Percentiles rank a stretch among this genome's conserved stretches.
phyloP scores from a whole-genome alignment of 495 filamentous ascomycete genomes.

The Aspergillus campestris region DNA sequence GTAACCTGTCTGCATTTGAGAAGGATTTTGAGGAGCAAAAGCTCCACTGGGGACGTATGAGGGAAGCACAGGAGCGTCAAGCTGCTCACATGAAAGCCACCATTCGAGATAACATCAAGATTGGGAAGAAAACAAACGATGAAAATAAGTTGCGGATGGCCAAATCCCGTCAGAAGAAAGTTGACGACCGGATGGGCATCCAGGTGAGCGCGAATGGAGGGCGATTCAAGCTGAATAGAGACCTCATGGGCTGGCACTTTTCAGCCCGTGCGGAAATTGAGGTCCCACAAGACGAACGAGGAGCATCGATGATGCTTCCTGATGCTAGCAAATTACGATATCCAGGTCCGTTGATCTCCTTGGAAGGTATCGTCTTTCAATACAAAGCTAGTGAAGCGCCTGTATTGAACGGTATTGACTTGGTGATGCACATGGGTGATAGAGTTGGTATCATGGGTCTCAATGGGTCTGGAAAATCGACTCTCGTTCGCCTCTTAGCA shows the following conservation, averaged over 20 bases:
- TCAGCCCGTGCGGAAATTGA: constrained; percentile 57
- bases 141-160: constrained; percentile 74
- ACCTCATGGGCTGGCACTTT: constrained; percentile 52
- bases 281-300: constrained; percentile 55
- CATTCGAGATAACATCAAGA: constrained; percentile 58
- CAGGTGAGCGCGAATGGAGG: constrained; percentile 60
- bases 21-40: constrained; percentile 55
- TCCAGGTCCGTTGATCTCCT: constrained; percentile 59
- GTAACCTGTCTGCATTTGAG: constrained; percentile 62
- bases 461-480: constrained; percentile 70
- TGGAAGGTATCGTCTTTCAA: constrained; percentile 55
- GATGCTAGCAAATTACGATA: constrained; percentile 60
- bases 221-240: constrained; percentile 71
- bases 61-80: constrained; percentile 69
- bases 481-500: constrained; percentile 51
- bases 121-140: constrained; percentile 63
- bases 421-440: constrained; percentile 60
- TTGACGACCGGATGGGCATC: constrained; percentile 71
- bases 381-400: constrained; percentile 37
- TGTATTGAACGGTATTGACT: constrained; percentile 48
- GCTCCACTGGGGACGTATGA: constrained; percentile 56
- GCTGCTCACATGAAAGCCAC: constrained; percentile 65
- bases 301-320: constrained; percentile 47
- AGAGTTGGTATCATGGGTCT: constrained; percentile 65
- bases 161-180: constrained; percentile 68